phyloP scores from a whole-genome alignment of 2,329 filamentous ascomycete genomes.

The Fusarium redolens region DNA sequence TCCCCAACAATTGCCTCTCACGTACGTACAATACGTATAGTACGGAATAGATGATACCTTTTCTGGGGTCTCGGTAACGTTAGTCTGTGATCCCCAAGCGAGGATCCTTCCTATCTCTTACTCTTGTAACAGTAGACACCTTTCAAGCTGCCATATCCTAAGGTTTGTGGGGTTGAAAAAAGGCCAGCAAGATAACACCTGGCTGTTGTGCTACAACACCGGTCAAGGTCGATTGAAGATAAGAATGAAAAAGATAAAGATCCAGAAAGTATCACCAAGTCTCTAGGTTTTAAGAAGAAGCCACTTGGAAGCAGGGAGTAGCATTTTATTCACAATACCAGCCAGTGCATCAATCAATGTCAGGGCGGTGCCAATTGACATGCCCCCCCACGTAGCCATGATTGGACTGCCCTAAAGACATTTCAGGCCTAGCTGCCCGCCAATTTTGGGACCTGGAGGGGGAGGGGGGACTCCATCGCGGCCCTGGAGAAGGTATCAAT shows the following conservation, averaged over 20 bases:
- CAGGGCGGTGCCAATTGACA: conserved; percentile 35
- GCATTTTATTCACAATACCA: conserved; percentile 18
- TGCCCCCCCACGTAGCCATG: conserved; percentile 38
- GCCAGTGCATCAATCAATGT: conserved; percentile 18
- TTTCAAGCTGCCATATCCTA: conserved; percentile 24
- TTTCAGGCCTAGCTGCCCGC: conserved; percentile 33
- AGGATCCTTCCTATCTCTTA: background rate
- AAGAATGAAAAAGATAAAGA: background rate
- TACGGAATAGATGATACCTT: conserved; percentile 21
- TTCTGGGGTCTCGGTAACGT: conserved; percentile 10
- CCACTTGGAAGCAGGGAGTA: conserved; percentile 4
- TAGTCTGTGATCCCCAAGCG: background rate
- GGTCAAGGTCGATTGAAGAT: background rate
- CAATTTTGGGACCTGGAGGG: conserved; percentile 22
- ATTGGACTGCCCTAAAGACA: conserved; percentile 39
- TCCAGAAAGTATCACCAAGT: background rate
- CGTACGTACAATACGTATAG: conserved; percentile 11
- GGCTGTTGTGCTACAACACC: background rate
- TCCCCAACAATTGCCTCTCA: conserved; percentile 35
- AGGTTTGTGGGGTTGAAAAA: conserved; percentile 31
- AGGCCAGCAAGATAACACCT: background rate
- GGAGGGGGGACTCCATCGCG: conserved; percentile 16
- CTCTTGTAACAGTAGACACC: background rate
- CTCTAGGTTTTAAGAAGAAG: background rate
- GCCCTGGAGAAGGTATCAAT: conserved; percentile 20